These are phyloP conservation scores for Jacaranda mimosifolia DNA, from an alignment of 257 asterid species.

Conservation along the genomic window DNA sequence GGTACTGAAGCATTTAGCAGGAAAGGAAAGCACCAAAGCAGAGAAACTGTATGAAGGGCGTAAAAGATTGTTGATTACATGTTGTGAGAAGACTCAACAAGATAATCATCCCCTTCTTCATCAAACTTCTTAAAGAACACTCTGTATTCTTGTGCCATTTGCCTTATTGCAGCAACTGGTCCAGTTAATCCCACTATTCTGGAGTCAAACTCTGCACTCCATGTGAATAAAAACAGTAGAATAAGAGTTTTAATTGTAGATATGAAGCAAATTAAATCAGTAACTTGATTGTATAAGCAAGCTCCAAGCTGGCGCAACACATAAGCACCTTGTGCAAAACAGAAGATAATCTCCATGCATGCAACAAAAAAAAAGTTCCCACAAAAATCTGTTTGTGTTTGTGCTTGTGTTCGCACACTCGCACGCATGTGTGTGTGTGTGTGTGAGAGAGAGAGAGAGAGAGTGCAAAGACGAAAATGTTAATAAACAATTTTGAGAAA, in stretches of 20 bases:
- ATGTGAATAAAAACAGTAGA: conserved; percentile 9
- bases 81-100: conserved; percentile 86
- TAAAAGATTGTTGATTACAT: conserved; percentile 55
- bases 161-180: conserved; percentile 77
- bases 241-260: conserved; percentile 14
- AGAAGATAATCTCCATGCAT: not conserved
- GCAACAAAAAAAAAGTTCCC: not conserved
- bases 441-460: not conserved
- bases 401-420: no score
- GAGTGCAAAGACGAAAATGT: no score
- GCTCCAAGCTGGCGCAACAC: conserved; percentile 13
- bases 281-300: not conserved
- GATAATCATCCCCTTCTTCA: conserved; percentile 90
- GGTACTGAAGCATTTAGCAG: not conserved
- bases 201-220: conserved; percentile 74
- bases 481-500: no score
- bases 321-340: not conserved
- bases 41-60: not conserved
- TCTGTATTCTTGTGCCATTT: conserved; percentile 93
- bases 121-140: conserved; percentile 84
- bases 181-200: conserved; percentile 91
- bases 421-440: not conserved
- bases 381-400: no score
- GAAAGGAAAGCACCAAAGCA: not conserved
- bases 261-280: not conserved